These are phyloP conservation scores for Salvia splendens DNA, from an alignment of 257 asterid genomes.

Conservation along the genomic window DNA sequence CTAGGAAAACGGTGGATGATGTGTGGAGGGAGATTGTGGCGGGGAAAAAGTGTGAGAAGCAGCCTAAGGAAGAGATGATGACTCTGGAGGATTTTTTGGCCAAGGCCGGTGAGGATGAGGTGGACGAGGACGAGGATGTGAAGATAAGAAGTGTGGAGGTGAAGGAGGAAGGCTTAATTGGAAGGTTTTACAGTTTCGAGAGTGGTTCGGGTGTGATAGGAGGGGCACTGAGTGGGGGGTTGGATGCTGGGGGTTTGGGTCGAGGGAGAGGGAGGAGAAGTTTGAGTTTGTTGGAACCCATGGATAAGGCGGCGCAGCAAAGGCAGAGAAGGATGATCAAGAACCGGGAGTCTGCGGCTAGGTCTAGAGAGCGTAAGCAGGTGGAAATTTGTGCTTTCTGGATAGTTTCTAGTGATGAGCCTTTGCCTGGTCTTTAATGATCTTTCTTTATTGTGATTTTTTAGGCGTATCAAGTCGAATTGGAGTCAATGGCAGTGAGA, in stretches of 20 bases:
- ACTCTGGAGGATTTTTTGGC: constrained; percentile 87
- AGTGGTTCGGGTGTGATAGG: constrained; percentile 37
- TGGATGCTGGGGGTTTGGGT: constrained; percentile 44
- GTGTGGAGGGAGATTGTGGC: constrained; percentile 95
- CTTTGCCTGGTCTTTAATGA: constrained; percentile 12
- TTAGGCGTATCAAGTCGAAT: constrained; percentile 80
- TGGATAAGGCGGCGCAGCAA: constrained; percentile 73
- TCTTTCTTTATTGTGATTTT: constrained; percentile 20
- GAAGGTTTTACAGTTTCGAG: constrained; percentile 30
- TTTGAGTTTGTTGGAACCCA: constrained; percentile 66
- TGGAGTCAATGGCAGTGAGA: constrained; percentile 79
- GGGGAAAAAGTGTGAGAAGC: constrained; percentile 56
- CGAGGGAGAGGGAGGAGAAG: constrained; percentile 62
- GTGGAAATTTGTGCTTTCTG: constrained; percentile 36
- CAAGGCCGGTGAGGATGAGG: constrained; percentile 67
- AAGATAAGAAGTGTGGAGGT: constrained; percentile 32
- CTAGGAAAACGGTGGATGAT: constrained; percentile 80
- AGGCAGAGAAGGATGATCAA: constrained; percentile 90
- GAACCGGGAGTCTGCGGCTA: constrained; percentile 96
- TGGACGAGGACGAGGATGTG: constrained; percentile 22
- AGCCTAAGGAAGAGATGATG: constrained; percentile 72
- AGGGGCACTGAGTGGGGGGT: constrained; percentile 35
- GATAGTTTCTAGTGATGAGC: constrained; percentile 5
- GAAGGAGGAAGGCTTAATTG: constrained; percentile 49
- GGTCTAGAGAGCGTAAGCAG: constrained; percentile 99